phyloP scores from a whole-genome alignment of 1,284 basidiomycete species.

The Melampsora abietis-canadensis region DNA sequence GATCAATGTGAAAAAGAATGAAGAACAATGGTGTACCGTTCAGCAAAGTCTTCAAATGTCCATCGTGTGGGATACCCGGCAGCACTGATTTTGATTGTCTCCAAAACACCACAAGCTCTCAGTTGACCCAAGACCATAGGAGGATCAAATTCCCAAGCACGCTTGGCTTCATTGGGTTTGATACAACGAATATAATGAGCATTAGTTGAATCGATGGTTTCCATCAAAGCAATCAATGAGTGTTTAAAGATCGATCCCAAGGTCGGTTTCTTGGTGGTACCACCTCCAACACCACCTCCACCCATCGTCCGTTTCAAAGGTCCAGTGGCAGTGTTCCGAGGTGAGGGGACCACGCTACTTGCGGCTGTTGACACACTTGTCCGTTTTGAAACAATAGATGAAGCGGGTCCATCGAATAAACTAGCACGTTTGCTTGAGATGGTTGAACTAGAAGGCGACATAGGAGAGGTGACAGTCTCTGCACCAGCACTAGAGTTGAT shows the following conservation, averaged over 20 bases:
- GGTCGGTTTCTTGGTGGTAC: slow-evolving; percentile 80
- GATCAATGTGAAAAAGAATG: slow-evolving; percentile 10
- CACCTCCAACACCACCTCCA: slow-evolving; percentile 49
- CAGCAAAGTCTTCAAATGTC: slow-evolving; percentile 99
- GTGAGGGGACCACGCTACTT: slow-evolving; percentile 42
- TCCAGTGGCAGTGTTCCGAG: slow-evolving; percentile 25
- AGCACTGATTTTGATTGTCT: slow-evolving; percentile 97
- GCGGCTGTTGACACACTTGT: slow-evolving; percentile 60
- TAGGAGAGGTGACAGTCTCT: slow-evolving; percentile 66
- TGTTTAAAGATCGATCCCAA: slow-evolving; percentile 98
- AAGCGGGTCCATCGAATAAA: slow-evolving; percentile 43
- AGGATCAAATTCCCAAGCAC: slow-evolving; percentile 93
- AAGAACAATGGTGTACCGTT: slow-evolving; percentile 64
- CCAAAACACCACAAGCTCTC: slow-evolving; percentile 95
- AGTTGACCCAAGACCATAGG: slow-evolving; percentile 94
- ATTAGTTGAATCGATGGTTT: slow-evolving; percentile 93
- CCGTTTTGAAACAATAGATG: slow-evolving; percentile 56
- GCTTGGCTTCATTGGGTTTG: slow-evolving; percentile 96
- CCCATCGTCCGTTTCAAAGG: slow-evolving; percentile 23
- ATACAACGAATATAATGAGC: slow-evolving; percentile 99
- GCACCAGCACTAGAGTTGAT: slow-evolving; percentile 66
- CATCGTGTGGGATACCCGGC: slow-evolving; percentile 98
- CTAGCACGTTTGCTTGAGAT: slow-evolving; percentile 45
- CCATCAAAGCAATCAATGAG: slow-evolving; percentile 90
- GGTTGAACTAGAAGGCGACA: slow-evolving; percentile 56